These are phyloP conservation scores for Paratrypanosoma confusum DNA, from an alignment of 208 protist genomes.

Conservation along the genomic window DNA sequence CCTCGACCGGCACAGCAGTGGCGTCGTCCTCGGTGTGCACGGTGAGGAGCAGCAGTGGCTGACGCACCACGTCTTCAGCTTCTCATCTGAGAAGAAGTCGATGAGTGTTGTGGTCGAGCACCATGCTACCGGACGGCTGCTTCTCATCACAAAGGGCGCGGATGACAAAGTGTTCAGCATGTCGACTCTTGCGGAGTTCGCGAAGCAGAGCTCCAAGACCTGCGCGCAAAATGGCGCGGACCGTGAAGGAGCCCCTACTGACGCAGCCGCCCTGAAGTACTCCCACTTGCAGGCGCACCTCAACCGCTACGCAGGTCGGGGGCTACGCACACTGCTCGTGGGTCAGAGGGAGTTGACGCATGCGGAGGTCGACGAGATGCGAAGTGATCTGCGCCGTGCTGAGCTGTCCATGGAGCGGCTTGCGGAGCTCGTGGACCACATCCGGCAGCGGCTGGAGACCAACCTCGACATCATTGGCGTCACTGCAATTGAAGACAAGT, in stretches of 20 bases:
- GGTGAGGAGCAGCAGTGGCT: slow-evolving; percentile 28
- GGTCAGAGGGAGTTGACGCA: slow-evolving; percentile 38
- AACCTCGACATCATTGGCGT: slow-evolving; percentile 83
- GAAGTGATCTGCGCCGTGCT: slow-evolving; percentile 14
- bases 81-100: slow-evolving; percentile 78
- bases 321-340: slow-evolving; percentile 71
- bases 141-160: slow-evolving; percentile 81
- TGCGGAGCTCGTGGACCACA: slow-evolving; percentile 25
- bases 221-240: too few relatives aligned
- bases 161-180: slow-evolving; percentile 69
- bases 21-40: slow-evolving; percentile 18
- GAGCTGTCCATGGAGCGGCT: slow-evolving; percentile 25
- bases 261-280: too few relatives aligned
- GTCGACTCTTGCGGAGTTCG: not conserved
- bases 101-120: slow-evolving; percentile 81
- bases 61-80: slow-evolving; percentile 73
- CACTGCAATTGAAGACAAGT: slow-evolving; percentile 95
- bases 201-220: too few relatives aligned
- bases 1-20: slow-evolving; percentile 12
- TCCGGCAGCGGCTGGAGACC: slow-evolving; percentile 70
- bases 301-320: slow-evolving; percentile 38
- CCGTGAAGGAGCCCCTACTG: too few relatives aligned
- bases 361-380: slow-evolving; percentile 27
- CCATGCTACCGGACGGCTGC: slow-evolving; percentile 13
- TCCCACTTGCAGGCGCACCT: slow-evolving; percentile 15